Base-by-base conservation (phyloP, 345 rosid genomes). In the Ceriops decandra region DNA sequence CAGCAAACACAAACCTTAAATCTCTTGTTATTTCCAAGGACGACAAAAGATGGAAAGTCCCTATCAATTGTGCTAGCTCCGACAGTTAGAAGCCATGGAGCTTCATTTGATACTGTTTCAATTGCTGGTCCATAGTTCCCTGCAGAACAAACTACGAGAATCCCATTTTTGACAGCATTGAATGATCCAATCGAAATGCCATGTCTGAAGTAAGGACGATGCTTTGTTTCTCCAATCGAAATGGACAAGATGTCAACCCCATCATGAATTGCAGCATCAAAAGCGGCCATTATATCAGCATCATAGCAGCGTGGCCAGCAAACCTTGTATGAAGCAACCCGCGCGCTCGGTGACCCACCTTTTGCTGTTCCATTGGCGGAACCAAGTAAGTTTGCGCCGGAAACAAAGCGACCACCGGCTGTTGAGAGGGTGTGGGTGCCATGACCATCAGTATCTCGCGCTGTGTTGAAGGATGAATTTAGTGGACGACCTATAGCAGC, bases 361-460 rank as follows among this genome's bases (percentile, higher is more conserved):
- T 69, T 74, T 0, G 70, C 74, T 0, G 70, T 74, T 24, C 78
- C 78, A 35, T 64, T 47, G n/a, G 58, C 70, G 2, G 58, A 33
- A 11, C 77, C 77, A 0, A 63, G 5, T 0, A 74, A 56, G 26
- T 42, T 74, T 6, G 72, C 77, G 6, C 52, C 36, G 0, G 72
- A 20, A 5, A 74, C 77, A 27, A 68, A 74, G 6, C 62, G 32
- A 11, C 78, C 78, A 0, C 62, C 74, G 5, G 70, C 70, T 5
- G 70, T 74, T 0, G 78, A 64, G 6, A 74, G 60, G 17, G 74
- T 69, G 70, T 74, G 78, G 6, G 73, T 63, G 13, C 78, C 78
- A 65, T 74, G 78, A 1, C 78, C 74, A 15, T 58, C 20, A 2
- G 21, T 22, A 49, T 64, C 74, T 26, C 70, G 13, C 3, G 70